Percentiles rank a stretch among this genome's conserved stretches.
These are phyloP conservation scores for Cucumis sativus DNA, from an alignment of 306 rosid genomes.

Conservation along the genomic window Cucumber_9930_V3 NC_026658.2:22481501-22482000, in stretches of 20 bases:
- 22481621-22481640: background rate
- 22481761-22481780: no score
- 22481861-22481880: background rate
- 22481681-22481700: background rate
- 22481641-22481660: constrained; percentile 32
- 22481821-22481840: constrained; percentile 3
- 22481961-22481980: background rate
- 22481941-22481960: background rate
- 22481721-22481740: constrained; percentile 32
- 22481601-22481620: constrained; percentile 11
- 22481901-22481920: background rate
- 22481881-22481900: background rate
- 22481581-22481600: constrained; percentile 66
- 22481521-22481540: background rate
- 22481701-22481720: constrained; percentile 8
- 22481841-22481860: background rate
- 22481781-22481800: background rate
- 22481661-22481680: constrained; percentile 24
- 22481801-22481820: background rate
- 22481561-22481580: background rate
- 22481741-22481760: constrained; percentile 21
- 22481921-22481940: background rate
- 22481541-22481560: background rate
- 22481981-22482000: background rate
- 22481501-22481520: background rate